Percentiles rank a stretch among this genome's conserved stretches.
Evolutionary conservation across 345 rosid species (phyloP).

Genomic region (Cardiospermum halicacabum): DNA sequence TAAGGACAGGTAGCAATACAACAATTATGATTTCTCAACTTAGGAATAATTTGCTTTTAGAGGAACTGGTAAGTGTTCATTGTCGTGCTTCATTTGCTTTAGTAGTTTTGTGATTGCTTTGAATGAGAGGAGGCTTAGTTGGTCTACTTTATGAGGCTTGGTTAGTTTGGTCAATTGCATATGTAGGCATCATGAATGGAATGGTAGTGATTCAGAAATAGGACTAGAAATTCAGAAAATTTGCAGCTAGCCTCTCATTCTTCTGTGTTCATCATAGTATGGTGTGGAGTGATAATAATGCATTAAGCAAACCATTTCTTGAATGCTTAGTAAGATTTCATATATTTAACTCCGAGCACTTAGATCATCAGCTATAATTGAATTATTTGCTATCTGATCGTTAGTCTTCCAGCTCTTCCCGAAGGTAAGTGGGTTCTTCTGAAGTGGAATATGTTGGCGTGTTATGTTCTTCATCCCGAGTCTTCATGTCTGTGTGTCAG

Average conservation of each 20-base stretch:
- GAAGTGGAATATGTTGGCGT: background rate
- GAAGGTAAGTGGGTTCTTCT: background rate
- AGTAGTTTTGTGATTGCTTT: background rate
- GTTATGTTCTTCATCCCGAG: background rate
- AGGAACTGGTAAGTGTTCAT: background rate
- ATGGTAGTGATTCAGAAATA: background rate
- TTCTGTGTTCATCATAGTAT: too few species aligned
- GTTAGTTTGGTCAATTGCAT: background rate
- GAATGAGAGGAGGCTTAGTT: background rate
- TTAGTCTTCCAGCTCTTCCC: too few species aligned
- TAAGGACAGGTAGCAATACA: constrained; percentile 13
- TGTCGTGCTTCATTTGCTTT: background rate
- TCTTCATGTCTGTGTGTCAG: background rate
- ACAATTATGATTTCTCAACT: constrained; percentile 4
- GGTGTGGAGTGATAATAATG: too few species aligned
- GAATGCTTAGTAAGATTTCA: too few species aligned
- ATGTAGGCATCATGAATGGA: background rate
- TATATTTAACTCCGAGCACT: too few species aligned
- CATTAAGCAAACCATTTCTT: too few species aligned
- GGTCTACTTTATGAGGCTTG: background rate
- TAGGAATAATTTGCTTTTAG: constrained; percentile 7
- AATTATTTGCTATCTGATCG: too few species aligned
- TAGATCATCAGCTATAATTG: too few species aligned
- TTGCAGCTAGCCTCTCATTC: too few species aligned
- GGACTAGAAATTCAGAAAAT: too few species aligned